Evolutionary conservation across 805 yeast genomes (phyloP).

Genomic region (Saccharomyces kudriavzevii): DNA sequence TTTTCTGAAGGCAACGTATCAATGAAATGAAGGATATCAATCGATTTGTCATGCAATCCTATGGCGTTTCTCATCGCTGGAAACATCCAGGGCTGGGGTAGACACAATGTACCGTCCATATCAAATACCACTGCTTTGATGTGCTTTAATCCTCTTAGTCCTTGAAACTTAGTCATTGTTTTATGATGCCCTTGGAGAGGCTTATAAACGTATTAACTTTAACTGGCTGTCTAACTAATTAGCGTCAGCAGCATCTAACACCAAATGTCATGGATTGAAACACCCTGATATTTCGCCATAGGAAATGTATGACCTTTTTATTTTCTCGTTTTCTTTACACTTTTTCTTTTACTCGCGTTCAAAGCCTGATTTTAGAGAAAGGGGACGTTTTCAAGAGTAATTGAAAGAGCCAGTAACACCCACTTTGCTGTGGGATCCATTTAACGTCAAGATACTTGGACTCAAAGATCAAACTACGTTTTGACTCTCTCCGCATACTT

Average conservation of each 20-base stretch:
- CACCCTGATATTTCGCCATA: neutral
- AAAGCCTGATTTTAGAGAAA: neutral
- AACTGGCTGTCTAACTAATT: neutral
- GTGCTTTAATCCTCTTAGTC: neutral
- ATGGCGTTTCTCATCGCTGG: slow-evolving; percentile 53
- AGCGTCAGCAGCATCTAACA: neutral
- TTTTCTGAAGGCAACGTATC: slow-evolving; percentile 34
- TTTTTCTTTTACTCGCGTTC: neutral
- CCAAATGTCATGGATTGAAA: neutral
- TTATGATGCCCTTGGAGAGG: neutral
- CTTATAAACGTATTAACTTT: neutral
- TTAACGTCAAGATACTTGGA: neutral
- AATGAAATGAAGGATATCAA: slow-evolving; percentile 49
- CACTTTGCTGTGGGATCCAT: neutral
- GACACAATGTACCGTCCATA: slow-evolving; percentile 72
- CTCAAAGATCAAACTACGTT: neutral
- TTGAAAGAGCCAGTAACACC: neutral
- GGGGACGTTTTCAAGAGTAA: neutral
- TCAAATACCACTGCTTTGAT: slow-evolving; percentile 58
- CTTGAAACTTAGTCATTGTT: slow-evolving; percentile 21
- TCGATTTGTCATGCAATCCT: slow-evolving; percentile 35
- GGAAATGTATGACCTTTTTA: neutral
- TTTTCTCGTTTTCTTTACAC: neutral
- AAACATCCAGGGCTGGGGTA: slow-evolving; percentile 56
- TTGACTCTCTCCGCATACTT: slow-evolving; percentile 28